These are phyloP conservation scores for Yamadazyma epiphylla DNA, from an alignment of 1,139 yeast genomes.

Conservation along the genomic window DNA sequence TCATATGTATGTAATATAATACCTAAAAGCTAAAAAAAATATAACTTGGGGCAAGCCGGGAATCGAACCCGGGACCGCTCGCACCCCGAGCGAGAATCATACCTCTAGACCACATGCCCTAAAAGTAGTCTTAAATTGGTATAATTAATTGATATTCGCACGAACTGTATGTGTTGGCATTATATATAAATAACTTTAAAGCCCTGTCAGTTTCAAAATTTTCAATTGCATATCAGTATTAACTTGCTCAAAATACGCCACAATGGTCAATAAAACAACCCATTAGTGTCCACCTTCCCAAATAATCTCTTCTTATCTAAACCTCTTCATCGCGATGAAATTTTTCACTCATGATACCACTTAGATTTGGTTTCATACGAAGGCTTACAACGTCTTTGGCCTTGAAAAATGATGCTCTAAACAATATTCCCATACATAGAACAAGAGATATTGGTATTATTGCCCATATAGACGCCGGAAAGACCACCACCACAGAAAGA, in stretches of 20 bases:
- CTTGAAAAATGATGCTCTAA: constrained; percentile 5
- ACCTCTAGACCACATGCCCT: constrained; percentile 23
- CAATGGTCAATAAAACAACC: too few relatives aligned
- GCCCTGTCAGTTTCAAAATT: too few relatives aligned
- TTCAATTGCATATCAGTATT: too few relatives aligned
- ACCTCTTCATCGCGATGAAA: too few relatives aligned
- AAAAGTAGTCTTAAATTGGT: too few relatives aligned
- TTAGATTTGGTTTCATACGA: background rate
- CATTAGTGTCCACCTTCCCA: too few relatives aligned
- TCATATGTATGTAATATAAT: too few relatives aligned
- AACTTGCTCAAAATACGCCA: too few relatives aligned
- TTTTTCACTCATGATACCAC: background rate
- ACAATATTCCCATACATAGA: constrained; percentile 23
- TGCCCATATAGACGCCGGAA: constrained; percentile 90
- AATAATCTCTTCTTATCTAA: too few relatives aligned
- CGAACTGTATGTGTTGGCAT: too few relatives aligned
- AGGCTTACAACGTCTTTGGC: background rate
- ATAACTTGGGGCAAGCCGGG: constrained; percentile 16
- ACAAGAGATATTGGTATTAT: constrained; percentile 76
- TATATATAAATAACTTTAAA: too few relatives aligned
- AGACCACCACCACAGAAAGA: constrained; percentile 86
- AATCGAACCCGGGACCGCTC: constrained; percentile 19
- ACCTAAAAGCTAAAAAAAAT: background rate
- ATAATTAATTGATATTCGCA: too few relatives aligned
- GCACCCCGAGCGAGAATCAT: constrained; percentile 22